These are phyloP conservation scores for Sideroxylon spinosum DNA, from an alignment of 179 eudicot genomes.

Conservation along the genomic window DNA sequence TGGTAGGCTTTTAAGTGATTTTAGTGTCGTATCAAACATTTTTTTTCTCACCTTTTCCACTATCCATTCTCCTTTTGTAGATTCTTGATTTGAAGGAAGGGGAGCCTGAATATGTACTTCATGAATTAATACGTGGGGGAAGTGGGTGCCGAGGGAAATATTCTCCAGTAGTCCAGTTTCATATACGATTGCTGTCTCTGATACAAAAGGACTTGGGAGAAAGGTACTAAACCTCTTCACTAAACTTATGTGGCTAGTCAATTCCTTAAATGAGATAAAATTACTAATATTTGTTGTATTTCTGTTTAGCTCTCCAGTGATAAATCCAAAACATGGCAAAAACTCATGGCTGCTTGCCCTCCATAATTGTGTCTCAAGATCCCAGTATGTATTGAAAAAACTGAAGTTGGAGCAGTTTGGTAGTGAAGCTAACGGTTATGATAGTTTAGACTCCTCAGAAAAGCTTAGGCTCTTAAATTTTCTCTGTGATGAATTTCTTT, in stretches of 20 bases:
- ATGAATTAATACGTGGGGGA: slow-evolving; percentile 55
- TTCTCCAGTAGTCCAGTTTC: slow-evolving; percentile 50
- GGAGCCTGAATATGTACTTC: slow-evolving; percentile 51
- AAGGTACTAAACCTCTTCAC: slow-evolving; percentile 30
- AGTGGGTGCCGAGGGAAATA: slow-evolving; percentile 42
- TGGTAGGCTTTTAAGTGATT: neutral
- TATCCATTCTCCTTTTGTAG: slow-evolving; percentile 27
- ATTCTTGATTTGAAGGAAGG: slow-evolving; percentile 60
- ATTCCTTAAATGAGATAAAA: neutral
- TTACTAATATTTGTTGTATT: slow-evolving; percentile 4
- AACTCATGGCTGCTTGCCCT: slow-evolving; percentile 41
- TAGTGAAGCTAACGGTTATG: slow-evolving; percentile 37
- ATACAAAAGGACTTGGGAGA: slow-evolving; percentile 41
- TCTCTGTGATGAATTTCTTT: slow-evolving; percentile 60
- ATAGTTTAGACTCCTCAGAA: slow-evolving; percentile 37
- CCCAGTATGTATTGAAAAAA: slow-evolving; percentile 30
- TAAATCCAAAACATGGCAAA: slow-evolving; percentile 13
- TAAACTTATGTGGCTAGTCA: neutral
- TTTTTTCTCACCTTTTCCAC: neutral
- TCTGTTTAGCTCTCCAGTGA: slow-evolving; percentile 10
- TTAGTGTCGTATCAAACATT: neutral
- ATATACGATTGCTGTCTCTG: slow-evolving; percentile 45
- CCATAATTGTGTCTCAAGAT: slow-evolving; percentile 31
- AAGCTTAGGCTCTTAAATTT: slow-evolving; percentile 52
- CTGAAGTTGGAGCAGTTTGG: slow-evolving; percentile 36